Base-by-base conservation (phyloP, 257 asterid species). In the Solanum sparsipilum region DNA sequence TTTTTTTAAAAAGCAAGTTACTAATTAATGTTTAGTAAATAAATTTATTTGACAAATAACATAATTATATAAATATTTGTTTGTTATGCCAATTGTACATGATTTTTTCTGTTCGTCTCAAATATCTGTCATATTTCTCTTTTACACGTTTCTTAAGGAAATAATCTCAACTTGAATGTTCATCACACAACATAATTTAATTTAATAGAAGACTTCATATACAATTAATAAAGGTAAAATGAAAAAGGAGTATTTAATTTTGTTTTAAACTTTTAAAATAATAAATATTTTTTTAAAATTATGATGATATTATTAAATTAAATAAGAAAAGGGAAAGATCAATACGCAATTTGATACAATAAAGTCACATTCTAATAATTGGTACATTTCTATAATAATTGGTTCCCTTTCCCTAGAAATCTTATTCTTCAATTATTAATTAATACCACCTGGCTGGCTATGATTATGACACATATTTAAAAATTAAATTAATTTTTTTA, bases 341-440 rank as follows among this genome's bases (percentile, higher is more conserved):
- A 87, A 86, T 89, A 89, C 94, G 94, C 84, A 48, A 74, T 78
- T 36, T 36, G 91, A 87, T 89, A 86, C 84, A 58, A 71, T 67
- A 25, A 56, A 31, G 34, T 82, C 25, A 34, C 11, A 23, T 84
- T n/a, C 52, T 84, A 41, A 58, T 84, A 58, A 58, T 70, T 38
- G 84, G 91, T 73, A 21, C 35, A 25, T 16, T 39, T 85, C 70
- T 23, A 48, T 15, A 25, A 84, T 67, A 76, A 88, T 67, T n/a
- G 11, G 78, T 65, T 13, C 60, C 10, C 48, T 35, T 88, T 88
- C 86, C 88, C 58, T 91, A 84, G 78, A 89, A 88, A 70, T 78
- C 60, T 86, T 83, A 83, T 76, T 90, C 86, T 83, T 86, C 98
- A 92, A 94, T 93, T 87, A 93, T 94, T 92, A 48, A 5, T 15